Conservation (phyloP, 73 alveolate genomes). For the Durusdinium trenchii region DNA sequence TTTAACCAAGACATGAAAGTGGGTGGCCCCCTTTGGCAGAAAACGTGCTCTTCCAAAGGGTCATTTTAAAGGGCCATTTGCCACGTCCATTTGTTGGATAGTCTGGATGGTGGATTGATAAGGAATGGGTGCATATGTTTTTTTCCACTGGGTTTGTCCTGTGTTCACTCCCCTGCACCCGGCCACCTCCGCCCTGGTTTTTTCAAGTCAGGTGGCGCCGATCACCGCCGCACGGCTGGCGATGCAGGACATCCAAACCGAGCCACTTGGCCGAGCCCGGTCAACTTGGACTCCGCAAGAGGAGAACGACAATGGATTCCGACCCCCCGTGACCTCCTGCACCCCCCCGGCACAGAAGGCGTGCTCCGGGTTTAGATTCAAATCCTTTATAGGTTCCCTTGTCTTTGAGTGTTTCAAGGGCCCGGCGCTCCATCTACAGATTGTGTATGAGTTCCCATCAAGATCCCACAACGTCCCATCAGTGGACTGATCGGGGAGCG, state of each 20-base stretch:
- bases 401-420: background rate
- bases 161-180: too few relatives aligned
- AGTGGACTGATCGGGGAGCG: too few relatives aligned
- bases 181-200: background rate
- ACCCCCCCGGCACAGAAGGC: background rate
- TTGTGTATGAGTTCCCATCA: too few relatives aligned
- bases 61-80: too few relatives aligned
- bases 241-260: conserved; percentile 17
- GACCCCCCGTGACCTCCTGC: background rate
- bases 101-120: too few relatives aligned
- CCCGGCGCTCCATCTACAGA: background rate
- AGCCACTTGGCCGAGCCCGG: background rate
- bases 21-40: too few relatives aligned
- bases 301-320: background rate
- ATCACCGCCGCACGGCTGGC: conserved; percentile 15
- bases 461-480: too few relatives aligned
- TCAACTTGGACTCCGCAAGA: background rate
- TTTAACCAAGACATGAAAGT: too few relatives aligned
- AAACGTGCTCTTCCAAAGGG: too few relatives aligned
- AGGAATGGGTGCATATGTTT: too few relatives aligned
- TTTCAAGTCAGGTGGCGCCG: background rate
- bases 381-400: background rate
- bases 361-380: background rate
- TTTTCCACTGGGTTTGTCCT: too few relatives aligned
- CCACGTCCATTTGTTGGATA: too few relatives aligned